phyloP scores from a whole-genome alignment of 2,329 filamentous ascomycete species.

The Proliferodiscus dingleyae region DNA sequence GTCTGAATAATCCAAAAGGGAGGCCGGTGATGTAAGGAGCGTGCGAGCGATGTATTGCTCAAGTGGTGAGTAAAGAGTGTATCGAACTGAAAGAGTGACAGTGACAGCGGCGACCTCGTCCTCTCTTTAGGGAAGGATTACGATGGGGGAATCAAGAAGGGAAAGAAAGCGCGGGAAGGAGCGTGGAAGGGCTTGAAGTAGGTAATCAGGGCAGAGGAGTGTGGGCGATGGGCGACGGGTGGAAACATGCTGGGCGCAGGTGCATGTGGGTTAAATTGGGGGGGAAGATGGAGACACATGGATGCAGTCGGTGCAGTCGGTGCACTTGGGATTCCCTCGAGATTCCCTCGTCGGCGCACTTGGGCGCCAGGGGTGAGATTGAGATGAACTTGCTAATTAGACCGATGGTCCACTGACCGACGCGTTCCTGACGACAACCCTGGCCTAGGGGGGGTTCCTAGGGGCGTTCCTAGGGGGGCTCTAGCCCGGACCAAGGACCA shows the following conservation, averaged over 20 bases:
- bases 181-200: conserved; percentile 7
- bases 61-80: conserved; percentile 23
- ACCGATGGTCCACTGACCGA: conserved; percentile 18
- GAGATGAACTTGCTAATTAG: conserved; percentile 24
- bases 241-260: conserved; percentile 1
- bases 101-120: conserved; percentile 22
- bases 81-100: conserved; percentile 23
- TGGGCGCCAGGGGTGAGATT: conserved; percentile 22
- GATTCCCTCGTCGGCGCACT: too few relatives aligned
- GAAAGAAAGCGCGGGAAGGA: conserved; percentile 8
- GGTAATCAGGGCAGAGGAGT: not conserved
- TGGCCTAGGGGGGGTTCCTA: too few relatives aligned
- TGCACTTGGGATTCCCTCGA: too few relatives aligned
- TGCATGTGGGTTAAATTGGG: conserved; percentile 15
- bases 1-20: conserved; percentile 14
- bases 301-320: too few relatives aligned
- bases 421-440: conserved; percentile 20
- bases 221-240: too few relatives aligned
- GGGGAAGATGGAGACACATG: too few relatives aligned
- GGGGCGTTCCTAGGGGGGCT: too few relatives aligned
- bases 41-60: conserved; percentile 30
- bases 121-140: too few relatives aligned
- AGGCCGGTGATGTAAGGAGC: conserved; percentile 26
- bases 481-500: too few relatives aligned
- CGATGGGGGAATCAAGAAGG: conserved; percentile 15